Conservation (phyloP, 257 asterid species). For the Linaria vulgaris region DNA sequence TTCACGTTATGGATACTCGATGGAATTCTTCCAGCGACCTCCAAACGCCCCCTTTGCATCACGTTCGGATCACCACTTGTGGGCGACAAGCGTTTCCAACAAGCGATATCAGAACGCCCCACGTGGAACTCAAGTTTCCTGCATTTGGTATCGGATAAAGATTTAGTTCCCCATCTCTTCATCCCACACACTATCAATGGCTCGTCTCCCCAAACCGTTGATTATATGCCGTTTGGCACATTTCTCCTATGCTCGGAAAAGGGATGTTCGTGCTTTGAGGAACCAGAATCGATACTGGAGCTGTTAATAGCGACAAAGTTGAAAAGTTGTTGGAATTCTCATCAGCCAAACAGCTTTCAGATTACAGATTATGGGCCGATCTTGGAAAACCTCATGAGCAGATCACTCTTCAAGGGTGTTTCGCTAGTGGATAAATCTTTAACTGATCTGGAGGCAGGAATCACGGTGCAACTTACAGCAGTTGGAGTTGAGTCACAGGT, state of each 20-base stretch:
- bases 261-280: constrained; percentile 34
- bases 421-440: constrained; percentile 4
- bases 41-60: constrained; percentile 34
- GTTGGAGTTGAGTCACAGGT: constrained; percentile 28
- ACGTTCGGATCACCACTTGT: constrained; percentile 36
- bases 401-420: constrained; percentile 20
- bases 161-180: constrained; percentile 25
- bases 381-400: constrained; percentile 21
- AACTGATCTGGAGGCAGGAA: constrained; percentile 29
- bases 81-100: constrained; percentile 31
- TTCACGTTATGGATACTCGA: constrained; percentile 39
- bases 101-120: constrained; percentile 29
- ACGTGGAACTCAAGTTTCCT: constrained; percentile 33
- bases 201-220: constrained; percentile 8
- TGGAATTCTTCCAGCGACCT: constrained; percentile 8
- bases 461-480: constrained; percentile 27
- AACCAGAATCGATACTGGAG: constrained; percentile 25
- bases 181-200: constrained; percentile 10
- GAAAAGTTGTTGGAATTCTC: neutral
- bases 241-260: constrained; percentile 29
- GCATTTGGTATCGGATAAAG: constrained; percentile 29
- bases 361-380: constrained; percentile 17
- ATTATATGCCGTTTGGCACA: constrained; percentile 29
- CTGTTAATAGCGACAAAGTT: constrained; percentile 8
- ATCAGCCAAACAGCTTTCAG: constrained; percentile 8